Evolutionary conservation across 805 yeast genomes (phyloP).

Genomic region (Soucietia sequanensis): DNA sequence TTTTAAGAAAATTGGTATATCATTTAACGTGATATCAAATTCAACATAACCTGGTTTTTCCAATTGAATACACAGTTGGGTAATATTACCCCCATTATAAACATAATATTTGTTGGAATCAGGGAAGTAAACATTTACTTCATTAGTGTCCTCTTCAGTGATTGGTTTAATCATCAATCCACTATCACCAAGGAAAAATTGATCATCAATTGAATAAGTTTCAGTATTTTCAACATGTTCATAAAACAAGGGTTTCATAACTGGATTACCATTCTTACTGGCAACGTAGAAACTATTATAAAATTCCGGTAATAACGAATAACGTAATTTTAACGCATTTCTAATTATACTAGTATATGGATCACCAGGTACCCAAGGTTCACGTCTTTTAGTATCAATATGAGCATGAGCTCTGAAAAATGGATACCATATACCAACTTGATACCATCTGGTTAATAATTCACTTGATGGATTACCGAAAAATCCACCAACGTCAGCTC

Average conservation of each 20-base stretch:
- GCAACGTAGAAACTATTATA: slow-evolving; percentile 78
- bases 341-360: slow-evolving; percentile 66
- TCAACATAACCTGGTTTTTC: slow-evolving; percentile 31
- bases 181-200: slow-evolving; percentile 71
- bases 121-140: slow-evolving; percentile 51
- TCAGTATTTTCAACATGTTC: slow-evolving; percentile 46
- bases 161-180: slow-evolving; percentile 83
- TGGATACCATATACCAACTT: slow-evolving; percentile 93
- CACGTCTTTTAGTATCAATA: slow-evolving; percentile 87
- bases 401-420: slow-evolving; percentile 97
- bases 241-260: slow-evolving; percentile 67
- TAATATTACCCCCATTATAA: slow-evolving; percentile 37
- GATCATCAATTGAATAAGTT: slow-evolving; percentile 68
- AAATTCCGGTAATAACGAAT: slow-evolving; percentile 70
- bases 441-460: slow-evolving; percentile 89
- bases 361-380: slow-evolving; percentile 84
- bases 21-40: slow-evolving; percentile 48
- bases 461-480: slow-evolving; percentile 87
- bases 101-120: slow-evolving; percentile 57
- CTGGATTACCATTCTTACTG: slow-evolving; percentile 61
- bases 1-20: slow-evolving; percentile 68
- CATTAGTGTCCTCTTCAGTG: slow-evolving; percentile 48
- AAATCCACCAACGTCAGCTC: slow-evolving; percentile 97
- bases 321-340: slow-evolving; percentile 72
- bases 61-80: slow-evolving; percentile 4